These are phyloP conservation scores for Pythium utonaiense DNA, from an alignment of 352 stramenopile genomes.

Conservation along the genomic window DNA sequence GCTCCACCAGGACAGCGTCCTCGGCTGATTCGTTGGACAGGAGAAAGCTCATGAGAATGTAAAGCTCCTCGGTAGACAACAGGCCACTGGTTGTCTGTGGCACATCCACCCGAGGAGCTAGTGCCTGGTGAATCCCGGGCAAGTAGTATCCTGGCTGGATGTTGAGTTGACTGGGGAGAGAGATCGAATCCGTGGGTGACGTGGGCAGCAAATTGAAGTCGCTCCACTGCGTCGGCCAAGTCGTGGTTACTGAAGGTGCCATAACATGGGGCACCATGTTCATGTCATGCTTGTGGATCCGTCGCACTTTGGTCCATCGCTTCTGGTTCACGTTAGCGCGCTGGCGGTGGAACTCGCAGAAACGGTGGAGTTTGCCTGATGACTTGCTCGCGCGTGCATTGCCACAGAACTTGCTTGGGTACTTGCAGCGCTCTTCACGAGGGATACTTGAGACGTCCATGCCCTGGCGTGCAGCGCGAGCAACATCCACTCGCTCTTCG, in stretches of 20 bases:
- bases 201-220: neutral
- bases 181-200: neutral
- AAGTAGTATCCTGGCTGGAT: neutral
- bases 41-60: neutral
- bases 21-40: neutral
- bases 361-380: constrained; percentile 20
- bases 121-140: neutral
- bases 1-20: no score
- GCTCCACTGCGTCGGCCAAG: neutral
- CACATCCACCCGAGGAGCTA: neutral
- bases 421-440: constrained; percentile 17
- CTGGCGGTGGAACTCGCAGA: constrained; percentile 16
- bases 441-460: constrained; percentile 11
- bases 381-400: constrained; percentile 24
- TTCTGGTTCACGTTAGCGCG: constrained; percentile 19
- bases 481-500: neutral
- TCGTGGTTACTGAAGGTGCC: neutral
- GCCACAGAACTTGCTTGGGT: constrained; percentile 11
- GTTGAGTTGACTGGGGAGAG: neutral
- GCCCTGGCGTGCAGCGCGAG: neutral
- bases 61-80: neutral
- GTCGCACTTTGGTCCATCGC: constrained; percentile 13
- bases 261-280: neutral
- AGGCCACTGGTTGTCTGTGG: neutral
- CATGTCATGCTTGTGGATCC: neutral